Evolutionary conservation across 805 yeast genomes (phyloP).

Genomic region (Ogataea wickerhamii): DNA sequence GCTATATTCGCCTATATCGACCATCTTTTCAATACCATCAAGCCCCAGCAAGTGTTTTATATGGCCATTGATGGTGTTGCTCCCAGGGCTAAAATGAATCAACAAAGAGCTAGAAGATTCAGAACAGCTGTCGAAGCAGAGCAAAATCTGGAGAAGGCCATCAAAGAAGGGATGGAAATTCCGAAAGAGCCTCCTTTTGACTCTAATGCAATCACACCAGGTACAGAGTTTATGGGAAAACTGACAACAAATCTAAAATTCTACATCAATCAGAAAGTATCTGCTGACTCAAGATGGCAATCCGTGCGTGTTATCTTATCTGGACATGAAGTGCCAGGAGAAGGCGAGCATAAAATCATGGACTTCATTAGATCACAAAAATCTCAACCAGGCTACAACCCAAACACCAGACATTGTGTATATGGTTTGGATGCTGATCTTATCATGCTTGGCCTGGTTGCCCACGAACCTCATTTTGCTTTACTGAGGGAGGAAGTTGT

Average conservation of each 20-base stretch:
- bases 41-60: conserved; percentile 80
- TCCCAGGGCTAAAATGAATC: conserved; percentile 98
- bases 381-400: conserved; percentile 67
- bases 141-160: conserved; percentile 67
- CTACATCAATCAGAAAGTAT: conserved; percentile 81
- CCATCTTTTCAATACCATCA: conserved; percentile 81
- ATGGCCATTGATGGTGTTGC: conserved; percentile 99
- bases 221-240: conserved; percentile 93
- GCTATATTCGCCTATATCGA: conserved; percentile 94
- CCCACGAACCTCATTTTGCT: conserved; percentile 95
- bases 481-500: conserved; percentile 91
- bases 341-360: conserved; percentile 98
- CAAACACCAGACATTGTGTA: conserved; percentile 86
- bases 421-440: conserved; percentile 96
- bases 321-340: conserved; percentile 97
- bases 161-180: conserved; percentile 64
- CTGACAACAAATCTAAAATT: conserved; percentile 78
- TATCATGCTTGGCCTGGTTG: conserved; percentile 85
- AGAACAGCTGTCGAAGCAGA: conserved; percentile 93
- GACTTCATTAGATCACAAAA: conserved; percentile 78
- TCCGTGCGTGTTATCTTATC: conserved; percentile 70
- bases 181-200: conserved; percentile 88
- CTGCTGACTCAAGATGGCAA: conserved; percentile 86
- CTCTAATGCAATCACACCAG: conserved; percentile 92
- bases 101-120: conserved; percentile 93